Conservation (phyloP, 768 basidiomycete genomes). For the Paxillus involutus region DNA sequence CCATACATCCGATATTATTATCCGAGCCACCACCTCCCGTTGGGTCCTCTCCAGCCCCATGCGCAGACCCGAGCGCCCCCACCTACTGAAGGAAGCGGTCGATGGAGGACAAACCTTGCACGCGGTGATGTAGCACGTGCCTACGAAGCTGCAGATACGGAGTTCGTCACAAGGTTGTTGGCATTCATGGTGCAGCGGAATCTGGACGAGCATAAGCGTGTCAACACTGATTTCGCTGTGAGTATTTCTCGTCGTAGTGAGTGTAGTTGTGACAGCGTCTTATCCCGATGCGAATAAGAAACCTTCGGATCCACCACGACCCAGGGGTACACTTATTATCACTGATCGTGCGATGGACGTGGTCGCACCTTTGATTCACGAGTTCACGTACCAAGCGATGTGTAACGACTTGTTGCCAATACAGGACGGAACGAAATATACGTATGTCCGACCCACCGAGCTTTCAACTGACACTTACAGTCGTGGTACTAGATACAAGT, state of each 20-base stretch:
- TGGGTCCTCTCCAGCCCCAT: conserved; percentile 79
- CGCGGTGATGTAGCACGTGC: conserved; percentile 68
- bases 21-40: conserved; percentile 76
- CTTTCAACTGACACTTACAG: background rate
- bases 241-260: conserved; percentile 26
- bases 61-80: conserved; percentile 63
- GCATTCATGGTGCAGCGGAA: conserved; percentile 83
- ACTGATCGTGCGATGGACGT: conserved; percentile 98
- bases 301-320: conserved; percentile 55
- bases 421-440: conserved; percentile 82
- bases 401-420: conserved; percentile 91
- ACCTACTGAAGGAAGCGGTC: conserved; percentile 58
- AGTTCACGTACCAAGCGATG: conserved; percentile 99
- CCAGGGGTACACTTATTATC: conserved; percentile 81
- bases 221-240: conserved; percentile 87
- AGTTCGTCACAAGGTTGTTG: conserved; percentile 77
- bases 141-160: conserved; percentile 68
- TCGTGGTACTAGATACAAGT: conserved; percentile 72
- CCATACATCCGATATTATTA: conserved; percentile 93
- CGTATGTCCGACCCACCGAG: conserved; percentile 47
- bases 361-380: conserved; percentile 87
- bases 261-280: background rate
- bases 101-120: conserved; percentile 84
- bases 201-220: conserved; percentile 84
- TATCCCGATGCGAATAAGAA: conserved; percentile 38